phyloP scores from a whole-genome alignment of 108 stramenopile genomes.

The Skeletonema marinoi region DNA sequence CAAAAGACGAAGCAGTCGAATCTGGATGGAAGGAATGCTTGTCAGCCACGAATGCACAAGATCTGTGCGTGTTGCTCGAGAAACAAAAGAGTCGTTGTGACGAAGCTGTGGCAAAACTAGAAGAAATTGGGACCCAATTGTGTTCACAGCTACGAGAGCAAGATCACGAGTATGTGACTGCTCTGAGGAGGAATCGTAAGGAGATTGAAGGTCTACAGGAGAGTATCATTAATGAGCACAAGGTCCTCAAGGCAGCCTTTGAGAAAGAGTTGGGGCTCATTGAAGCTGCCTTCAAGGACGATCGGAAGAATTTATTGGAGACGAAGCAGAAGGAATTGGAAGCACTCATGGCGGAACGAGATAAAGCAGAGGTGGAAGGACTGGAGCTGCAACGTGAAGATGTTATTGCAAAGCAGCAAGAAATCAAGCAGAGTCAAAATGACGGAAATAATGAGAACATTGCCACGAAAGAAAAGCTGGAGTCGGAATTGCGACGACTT shows the following conservation, averaged over 20 bases:
- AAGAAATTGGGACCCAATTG: slow-evolving; percentile 26
- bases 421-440: slow-evolving; percentile 28
- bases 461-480: slow-evolving; percentile 28
- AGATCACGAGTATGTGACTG: slow-evolving; percentile 49
- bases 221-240: slow-evolving; percentile 33
- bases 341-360: slow-evolving; percentile 30
- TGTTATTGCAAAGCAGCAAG: slow-evolving; percentile 26
- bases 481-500: slow-evolving; percentile 24
- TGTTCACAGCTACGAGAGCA: slow-evolving; percentile 35
- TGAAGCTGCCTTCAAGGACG: slow-evolving; percentile 34
- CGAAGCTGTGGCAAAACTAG: slow-evolving; percentile 29
- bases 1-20: slow-evolving; percentile 13
- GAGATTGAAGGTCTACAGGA: slow-evolving; percentile 36
- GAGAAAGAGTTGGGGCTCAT: slow-evolving; percentile 36
- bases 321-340: slow-evolving; percentile 28
- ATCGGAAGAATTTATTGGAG: slow-evolving; percentile 16
- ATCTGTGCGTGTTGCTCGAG: slow-evolving; percentile 23
- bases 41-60: slow-evolving; percentile 25
- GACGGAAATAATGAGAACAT: slow-evolving; percentile 17
- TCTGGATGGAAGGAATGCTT: slow-evolving; percentile 34
- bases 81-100: slow-evolving; percentile 32
- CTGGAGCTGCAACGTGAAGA: slow-evolving; percentile 26
- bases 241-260: slow-evolving; percentile 31
- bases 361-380: slow-evolving; percentile 18
- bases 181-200: slow-evolving; percentile 36